Conservation (phyloP, 2,329 filamentous ascomycete species). For the Emericellopsis atlantica region DNA sequence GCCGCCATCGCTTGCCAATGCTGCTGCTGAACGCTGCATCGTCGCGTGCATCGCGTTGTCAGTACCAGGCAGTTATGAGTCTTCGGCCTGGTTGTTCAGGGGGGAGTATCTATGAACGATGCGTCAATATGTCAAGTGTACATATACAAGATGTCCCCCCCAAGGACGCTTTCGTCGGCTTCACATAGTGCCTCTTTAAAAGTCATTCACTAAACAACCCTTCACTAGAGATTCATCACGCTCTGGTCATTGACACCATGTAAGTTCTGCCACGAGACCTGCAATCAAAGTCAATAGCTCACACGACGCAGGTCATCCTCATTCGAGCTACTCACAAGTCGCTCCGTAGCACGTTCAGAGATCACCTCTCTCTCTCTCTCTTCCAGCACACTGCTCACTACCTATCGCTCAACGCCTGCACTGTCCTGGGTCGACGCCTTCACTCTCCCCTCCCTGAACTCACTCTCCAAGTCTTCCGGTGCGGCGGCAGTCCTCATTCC, state of each 20-base stretch:
- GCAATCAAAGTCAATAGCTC: not conserved
- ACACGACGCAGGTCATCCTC: conserved; percentile 4
- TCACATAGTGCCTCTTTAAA: too few species aligned
- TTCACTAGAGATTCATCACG: too few species aligned
- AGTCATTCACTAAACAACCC: too few species aligned
- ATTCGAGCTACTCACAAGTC: conserved; percentile 2
- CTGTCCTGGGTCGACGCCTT: conserved; percentile 24
- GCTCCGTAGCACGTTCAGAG: not conserved
- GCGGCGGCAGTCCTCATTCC: conserved; percentile 16
- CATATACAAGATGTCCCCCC: too few species aligned
- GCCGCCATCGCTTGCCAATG: too few species aligned
- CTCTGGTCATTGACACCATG: not conserved
- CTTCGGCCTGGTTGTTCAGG: too few species aligned
- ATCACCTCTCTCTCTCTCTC: conserved; percentile 8
- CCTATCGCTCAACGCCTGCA: conserved; percentile 14
- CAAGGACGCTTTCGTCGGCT: too few species aligned
- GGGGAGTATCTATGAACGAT: too few species aligned
- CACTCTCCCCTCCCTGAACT: conserved; percentile 12
- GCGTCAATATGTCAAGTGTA: too few species aligned
- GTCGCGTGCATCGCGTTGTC: too few species aligned
- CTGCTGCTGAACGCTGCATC: too few species aligned
- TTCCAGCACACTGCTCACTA: conserved; percentile 12
- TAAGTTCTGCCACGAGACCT: not conserved
- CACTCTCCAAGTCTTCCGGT: conserved; percentile 16
- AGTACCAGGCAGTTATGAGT: too few species aligned